These are phyloP conservation scores for Euphrasia arctica DNA, from an alignment of 305 asterid genomes.

Conservation along the genomic window DNA sequence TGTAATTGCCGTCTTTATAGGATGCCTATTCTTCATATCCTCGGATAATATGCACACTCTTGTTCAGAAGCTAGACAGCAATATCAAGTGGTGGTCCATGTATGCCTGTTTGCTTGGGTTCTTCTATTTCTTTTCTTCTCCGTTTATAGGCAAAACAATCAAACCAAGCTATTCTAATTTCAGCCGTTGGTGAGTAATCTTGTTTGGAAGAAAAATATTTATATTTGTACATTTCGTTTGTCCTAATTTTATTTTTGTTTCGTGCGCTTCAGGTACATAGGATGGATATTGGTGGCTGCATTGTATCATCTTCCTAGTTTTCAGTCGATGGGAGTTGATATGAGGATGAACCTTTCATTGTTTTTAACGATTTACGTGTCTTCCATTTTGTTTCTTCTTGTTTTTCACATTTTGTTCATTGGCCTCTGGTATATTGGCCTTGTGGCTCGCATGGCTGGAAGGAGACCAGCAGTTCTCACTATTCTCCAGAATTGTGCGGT, in stretches of 20 bases:
- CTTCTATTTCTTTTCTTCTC: conserved; percentile 98
- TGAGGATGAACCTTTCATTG: conserved; percentile 94
- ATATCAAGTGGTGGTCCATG: conserved; percentile 99
- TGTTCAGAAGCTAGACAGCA: conserved; percentile 94
- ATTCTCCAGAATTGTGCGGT: conserved; percentile 94
- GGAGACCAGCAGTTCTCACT: conserved; percentile 82
- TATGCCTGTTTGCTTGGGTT: conserved; percentile 96
- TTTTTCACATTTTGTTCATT: conserved; percentile 78
- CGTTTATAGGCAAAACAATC: conserved; percentile 91
- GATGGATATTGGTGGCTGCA: conserved; percentile 93
- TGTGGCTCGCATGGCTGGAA: conserved; percentile 95
- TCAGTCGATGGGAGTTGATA: conserved; percentile 98
- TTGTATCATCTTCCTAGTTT: conserved; percentile 98
- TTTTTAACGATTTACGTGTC: conserved; percentile 82
- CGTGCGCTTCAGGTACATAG: conserved; percentile 67
- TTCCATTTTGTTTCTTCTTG: conserved; percentile 85
- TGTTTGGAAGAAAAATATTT: conserved; percentile 11
- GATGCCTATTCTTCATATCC: conserved; percentile 94
- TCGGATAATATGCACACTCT: conserved; percentile 97
- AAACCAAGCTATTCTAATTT: conserved; percentile 97
- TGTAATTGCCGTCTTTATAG: conserved; percentile 85
- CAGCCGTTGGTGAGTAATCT: conserved; percentile 76
- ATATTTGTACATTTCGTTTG: not conserved
- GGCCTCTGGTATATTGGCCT: conserved; percentile 97
- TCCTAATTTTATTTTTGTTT: not conserved